phyloP scores from a whole-genome alignment of 73 alveolate genomes.

The Effrenium voratum region DNA sequence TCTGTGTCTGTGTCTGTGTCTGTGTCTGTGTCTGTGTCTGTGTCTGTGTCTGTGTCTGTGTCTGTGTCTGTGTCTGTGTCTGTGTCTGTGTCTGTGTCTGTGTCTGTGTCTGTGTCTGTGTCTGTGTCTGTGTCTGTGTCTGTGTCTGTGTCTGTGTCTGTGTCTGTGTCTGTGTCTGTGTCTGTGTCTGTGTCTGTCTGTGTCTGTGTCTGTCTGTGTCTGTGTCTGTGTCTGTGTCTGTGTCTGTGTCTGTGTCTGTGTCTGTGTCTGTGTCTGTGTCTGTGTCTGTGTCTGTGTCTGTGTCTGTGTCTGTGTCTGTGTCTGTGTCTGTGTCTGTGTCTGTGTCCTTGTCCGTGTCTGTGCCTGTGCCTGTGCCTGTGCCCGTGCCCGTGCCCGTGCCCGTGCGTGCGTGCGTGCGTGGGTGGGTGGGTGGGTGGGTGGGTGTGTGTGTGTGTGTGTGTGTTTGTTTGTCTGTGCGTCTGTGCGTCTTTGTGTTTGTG shows the following conservation, averaged over 20 bases:
- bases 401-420: no score
- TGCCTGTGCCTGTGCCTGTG: no score
- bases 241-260: no score
- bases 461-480: no score
- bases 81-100: not conserved
- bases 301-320: not conserved
- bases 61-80: not conserved
- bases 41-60: not conserved
- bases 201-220: not conserved
- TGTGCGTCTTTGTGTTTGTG: no score
- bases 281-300: no score
- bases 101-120: not conserved
- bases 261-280: no score
- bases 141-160: not conserved
- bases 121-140: not conserved
- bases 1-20: not conserved
- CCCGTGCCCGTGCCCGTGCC: no score
- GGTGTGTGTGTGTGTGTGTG: no score
- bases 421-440: no score
- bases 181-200: not conserved
- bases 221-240: no score
- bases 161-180: not conserved
- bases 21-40: not conserved
- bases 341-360: no score
- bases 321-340: conserved; percentile 4